Evolutionary conservation across 352 stramenopile genomes (phyloP).

Genomic region (Phytophthora citrophthora): DNA sequence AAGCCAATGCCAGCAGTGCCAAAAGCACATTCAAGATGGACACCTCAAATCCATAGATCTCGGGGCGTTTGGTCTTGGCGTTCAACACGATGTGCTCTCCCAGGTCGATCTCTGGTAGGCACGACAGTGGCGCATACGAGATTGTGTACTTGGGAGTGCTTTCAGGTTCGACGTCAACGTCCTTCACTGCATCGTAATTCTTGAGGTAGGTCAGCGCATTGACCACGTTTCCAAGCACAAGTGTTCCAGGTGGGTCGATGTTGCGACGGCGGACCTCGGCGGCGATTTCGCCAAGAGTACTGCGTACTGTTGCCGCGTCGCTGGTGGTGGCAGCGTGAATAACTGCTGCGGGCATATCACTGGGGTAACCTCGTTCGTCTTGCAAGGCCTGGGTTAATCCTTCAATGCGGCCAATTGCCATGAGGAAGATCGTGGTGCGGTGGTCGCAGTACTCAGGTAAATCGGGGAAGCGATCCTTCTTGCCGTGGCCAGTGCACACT

Average conservation of each 20-base stretch:
- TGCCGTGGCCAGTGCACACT: conserved; percentile 94
- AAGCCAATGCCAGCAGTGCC: conserved; percentile 27
- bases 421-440: conserved; percentile 97
- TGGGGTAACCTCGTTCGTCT: conserved; percentile 87
- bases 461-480: conserved; percentile 91
- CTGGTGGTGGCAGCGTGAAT: conserved; percentile 94
- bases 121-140: conserved; percentile 61
- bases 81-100: conserved; percentile 68
- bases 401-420: conserved; percentile 95
- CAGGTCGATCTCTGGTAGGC: conserved; percentile 56
- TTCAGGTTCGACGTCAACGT: conserved; percentile 21
- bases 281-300: conserved; percentile 90
- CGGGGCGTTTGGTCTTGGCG: conserved; percentile 35
- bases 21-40: conserved; percentile 27
- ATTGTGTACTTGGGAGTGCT: conserved; percentile 62
- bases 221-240: conserved; percentile 95
- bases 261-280: conserved; percentile 83
- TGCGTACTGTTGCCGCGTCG: conserved; percentile 88
- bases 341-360: conserved; percentile 91
- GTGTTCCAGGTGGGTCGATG: conserved; percentile 92
- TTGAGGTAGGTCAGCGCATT: conserved; percentile 73
- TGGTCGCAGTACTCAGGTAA: conserved; percentile 95
- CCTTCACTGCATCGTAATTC: conserved; percentile 63
- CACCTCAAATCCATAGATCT: conserved; percentile 30
- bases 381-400: conserved; percentile 88